Evolutionary conservation across 1,284 basidiomycete species (phyloP).

Genomic region (Naganishia cerealis): DNA sequence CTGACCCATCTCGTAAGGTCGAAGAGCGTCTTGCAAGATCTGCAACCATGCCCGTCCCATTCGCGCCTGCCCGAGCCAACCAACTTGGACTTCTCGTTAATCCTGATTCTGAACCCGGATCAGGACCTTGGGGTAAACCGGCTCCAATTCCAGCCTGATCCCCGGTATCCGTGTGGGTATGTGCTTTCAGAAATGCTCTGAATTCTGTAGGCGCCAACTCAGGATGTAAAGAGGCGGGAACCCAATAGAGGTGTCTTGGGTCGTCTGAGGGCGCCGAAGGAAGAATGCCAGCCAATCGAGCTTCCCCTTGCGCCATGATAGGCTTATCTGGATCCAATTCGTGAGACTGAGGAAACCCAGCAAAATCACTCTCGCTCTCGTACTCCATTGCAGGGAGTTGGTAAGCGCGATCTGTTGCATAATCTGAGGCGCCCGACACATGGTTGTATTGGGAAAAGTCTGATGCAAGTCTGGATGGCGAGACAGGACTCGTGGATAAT

Average conservation of each 20-base stretch:
- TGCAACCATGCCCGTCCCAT: conserved; percentile 24
- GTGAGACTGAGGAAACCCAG: conserved; percentile 31
- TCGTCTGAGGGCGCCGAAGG: conserved; percentile 52
- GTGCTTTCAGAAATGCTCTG: conserved; percentile 88
- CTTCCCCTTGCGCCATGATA: conserved; percentile 41
- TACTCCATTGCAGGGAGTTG: conserved; percentile 1
- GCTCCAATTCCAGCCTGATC: conserved; percentile 39
- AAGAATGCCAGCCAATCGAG: conserved; percentile 11
- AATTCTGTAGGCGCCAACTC: conserved; percentile 97
- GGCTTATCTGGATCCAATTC: conserved; percentile 44
- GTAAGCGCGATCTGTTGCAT: background rate
- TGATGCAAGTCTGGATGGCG: conserved; percentile 1
- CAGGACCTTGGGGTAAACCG: background rate
- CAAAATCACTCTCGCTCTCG: conserved; percentile 14
- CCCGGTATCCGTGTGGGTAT: conserved; percentile 62
- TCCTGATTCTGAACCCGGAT: conserved; percentile 14
- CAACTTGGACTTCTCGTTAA: conserved; percentile 41
- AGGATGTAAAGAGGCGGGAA: conserved; percentile 91
- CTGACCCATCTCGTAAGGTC: conserved; percentile 7
- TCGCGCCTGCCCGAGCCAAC: conserved; percentile 47
- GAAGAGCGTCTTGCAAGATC: conserved; percentile 22
- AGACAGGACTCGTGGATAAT: conserved; percentile 18
- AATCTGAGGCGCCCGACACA: background rate
- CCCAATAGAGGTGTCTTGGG: conserved; percentile 90
- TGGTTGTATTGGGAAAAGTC: background rate